These are phyloP conservation scores for Cyclotella baltica DNA, from an alignment of 108 stramenopile species.

Conservation along the genomic window DNA sequence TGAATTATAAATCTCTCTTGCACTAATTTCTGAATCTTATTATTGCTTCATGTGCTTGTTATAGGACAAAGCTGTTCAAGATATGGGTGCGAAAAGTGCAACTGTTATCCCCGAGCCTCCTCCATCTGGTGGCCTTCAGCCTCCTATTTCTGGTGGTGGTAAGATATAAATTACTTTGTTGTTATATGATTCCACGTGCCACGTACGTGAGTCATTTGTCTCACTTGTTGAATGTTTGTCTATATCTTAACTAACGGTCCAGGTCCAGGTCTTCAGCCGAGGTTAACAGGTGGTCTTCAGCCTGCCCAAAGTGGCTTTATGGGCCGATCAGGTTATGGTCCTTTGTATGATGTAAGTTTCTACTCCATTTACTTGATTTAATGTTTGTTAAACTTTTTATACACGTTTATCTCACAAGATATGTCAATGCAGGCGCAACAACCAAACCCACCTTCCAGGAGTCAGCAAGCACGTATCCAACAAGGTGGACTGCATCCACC, in stretches of 20 bases:
- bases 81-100: not conserved
- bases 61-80: not conserved
- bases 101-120: not conserved
- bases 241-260: not conserved
- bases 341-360: conserved; percentile 21
- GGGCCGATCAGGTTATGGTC: conserved; percentile 19
- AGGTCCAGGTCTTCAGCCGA: not conserved
- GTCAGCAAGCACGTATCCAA: not conserved
- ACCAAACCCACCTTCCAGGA: not conserved
- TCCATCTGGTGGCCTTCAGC: not conserved
- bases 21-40: not conserved
- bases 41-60: not conserved
- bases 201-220: no score
- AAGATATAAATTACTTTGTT: no score
- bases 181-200: no score
- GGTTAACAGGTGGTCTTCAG: not conserved
- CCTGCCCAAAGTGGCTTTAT: conserved; percentile 1
- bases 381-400: no score
- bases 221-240: not conserved
- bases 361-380: no score
- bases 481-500: conserved; percentile 8
- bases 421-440: no score
- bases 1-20: not conserved
- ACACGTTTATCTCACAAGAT: no score
- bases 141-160: no score